These are phyloP conservation scores for Hanseniaspora pseudoguilliermondii DNA, from an alignment of 805 yeast species.

Conservation along the genomic window DNA sequence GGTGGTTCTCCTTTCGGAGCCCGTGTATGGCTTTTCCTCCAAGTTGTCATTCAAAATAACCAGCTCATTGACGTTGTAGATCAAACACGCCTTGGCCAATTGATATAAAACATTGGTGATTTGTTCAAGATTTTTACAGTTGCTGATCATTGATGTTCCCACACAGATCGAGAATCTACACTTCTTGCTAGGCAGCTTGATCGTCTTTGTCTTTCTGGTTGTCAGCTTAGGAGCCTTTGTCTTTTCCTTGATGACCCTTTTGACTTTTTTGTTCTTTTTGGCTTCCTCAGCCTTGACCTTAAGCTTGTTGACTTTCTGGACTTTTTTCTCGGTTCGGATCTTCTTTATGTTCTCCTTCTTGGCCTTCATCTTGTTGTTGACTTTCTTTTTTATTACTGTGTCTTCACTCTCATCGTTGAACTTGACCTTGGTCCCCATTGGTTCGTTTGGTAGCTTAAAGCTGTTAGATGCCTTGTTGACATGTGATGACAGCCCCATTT, in stretches of 20 bases:
- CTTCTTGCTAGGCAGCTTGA: conserved; percentile 15
- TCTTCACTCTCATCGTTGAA: background rate
- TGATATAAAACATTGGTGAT: conserved; percentile 64
- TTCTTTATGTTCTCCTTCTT: conserved; percentile 9
- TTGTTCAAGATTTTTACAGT: conserved; percentile 58
- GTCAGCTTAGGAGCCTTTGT: background rate
- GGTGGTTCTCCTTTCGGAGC: conserved; percentile 18
- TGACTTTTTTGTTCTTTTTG: background rate
- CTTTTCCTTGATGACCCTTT: background rate
- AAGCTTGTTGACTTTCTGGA: background rate
- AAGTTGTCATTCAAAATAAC: conserved; percentile 44
- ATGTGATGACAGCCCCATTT: conserved; percentile 7
- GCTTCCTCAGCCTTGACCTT: background rate
- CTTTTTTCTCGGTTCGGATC: background rate
- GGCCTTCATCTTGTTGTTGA: conserved; percentile 6
- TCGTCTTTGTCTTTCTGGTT: background rate
- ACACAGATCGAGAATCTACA: conserved; percentile 49
- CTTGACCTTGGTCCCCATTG: conserved; percentile 10
- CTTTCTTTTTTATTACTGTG: background rate
- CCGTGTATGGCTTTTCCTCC: conserved; percentile 8
- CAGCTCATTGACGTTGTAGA: conserved; percentile 60
- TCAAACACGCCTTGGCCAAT: conserved; percentile 60
- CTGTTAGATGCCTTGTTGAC: conserved; percentile 11
- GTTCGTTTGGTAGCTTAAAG: conserved; percentile 3
- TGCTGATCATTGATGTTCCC: conserved; percentile 53